Conservation (phyloP, 2,329 filamentous ascomycete genomes). For the Calonectria hongkongensis region DNA sequence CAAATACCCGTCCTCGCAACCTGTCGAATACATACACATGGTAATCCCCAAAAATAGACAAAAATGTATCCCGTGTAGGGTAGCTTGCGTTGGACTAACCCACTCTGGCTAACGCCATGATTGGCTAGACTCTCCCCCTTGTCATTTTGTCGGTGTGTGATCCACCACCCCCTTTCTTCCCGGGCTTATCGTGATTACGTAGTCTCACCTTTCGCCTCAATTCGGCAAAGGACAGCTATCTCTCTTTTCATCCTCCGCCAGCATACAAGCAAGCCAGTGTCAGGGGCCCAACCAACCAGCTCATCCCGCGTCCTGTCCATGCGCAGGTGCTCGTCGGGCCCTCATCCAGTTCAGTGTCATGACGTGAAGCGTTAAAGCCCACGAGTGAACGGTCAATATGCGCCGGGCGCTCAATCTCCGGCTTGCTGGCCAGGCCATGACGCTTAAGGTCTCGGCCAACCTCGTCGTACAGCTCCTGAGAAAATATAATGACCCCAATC, state of each 20-base stretch:
- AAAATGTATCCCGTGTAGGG: slow-evolving; percentile 1
- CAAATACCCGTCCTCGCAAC: background rate
- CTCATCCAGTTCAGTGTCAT: slow-evolving; percentile 30
- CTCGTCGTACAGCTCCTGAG: slow-evolving; percentile 56
- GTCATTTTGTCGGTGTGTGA: slow-evolving; percentile 21
- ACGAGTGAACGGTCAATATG: slow-evolving; percentile 41
- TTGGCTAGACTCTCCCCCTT: slow-evolving; percentile 14
- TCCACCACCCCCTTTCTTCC: slow-evolving; percentile 32
- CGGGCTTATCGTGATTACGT: slow-evolving; percentile 32
- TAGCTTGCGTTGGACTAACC: slow-evolving; percentile 6
- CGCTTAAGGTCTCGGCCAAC: slow-evolving; percentile 58
- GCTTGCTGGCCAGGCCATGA: slow-evolving; percentile 55
- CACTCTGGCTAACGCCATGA: background rate
- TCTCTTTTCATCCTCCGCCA: slow-evolving; percentile 15
- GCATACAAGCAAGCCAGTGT: slow-evolving; percentile 4
- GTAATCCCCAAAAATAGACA: background rate
- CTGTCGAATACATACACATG: background rate
- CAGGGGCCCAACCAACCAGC: slow-evolving; percentile 19
- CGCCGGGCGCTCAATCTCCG: slow-evolving; percentile 55
- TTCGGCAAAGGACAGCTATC: slow-evolving; percentile 37
- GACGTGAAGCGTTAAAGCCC: slow-evolving; percentile 23
- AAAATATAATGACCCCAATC: slow-evolving; percentile 44
- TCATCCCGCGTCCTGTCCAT: background rate
- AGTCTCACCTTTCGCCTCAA: slow-evolving; percentile 34
- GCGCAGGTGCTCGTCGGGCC: slow-evolving; percentile 9